Evolutionary conservation across 1,284 basidiomycete species (phyloP), one percentile per base, ranked within the genome.

Genomic region (Irpex lacteus): DNA sequence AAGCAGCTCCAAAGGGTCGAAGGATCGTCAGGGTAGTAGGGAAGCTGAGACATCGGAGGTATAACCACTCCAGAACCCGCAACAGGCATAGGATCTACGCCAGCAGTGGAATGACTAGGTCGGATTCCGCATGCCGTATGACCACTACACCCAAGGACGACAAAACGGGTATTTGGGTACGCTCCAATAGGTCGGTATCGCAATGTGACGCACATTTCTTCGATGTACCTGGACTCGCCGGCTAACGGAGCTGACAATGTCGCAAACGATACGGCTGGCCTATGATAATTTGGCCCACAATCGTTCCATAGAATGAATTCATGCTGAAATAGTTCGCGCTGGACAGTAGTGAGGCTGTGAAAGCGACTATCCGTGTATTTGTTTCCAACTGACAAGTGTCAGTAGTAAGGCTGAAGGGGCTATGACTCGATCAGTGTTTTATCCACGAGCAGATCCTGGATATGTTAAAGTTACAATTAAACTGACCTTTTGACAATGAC

Each of bases 361-460:
- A 26, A 56, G 54, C 54, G 54, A 56, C 54, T 56, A 56, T 56
- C 54, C 21, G 7, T 56, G 54, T 56, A 56, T 34, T 56, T 56
- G 54, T 56, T 56, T 56, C 54, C n/a, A 18, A 15, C 21, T 56
- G 54, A 56, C 54, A 56, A 56, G 54, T 56, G 54, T 34, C 21
- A 34, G 54, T 56, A 56, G 34, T 7, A 32, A 19, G 11, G 54
- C 13, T 34, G n/a, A 5, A 13, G 34, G 40, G 54, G 54, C 54
- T 56, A 18, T 56, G 54, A 34, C 13, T 11, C 21, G 26, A 26
- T 56, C 54, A 56, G 54, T 9, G 21, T 34, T 11, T 18, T 9
- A 53, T 19, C 7, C 54, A 36, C 7, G 6, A 34, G 54, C n/a
- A 36, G 7, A 13, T 11, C 34, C 50, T 19, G 11, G 2, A 11